Conservation (phyloP, 1,139 yeast species). For the Suhomyces coccinellae region DNA sequence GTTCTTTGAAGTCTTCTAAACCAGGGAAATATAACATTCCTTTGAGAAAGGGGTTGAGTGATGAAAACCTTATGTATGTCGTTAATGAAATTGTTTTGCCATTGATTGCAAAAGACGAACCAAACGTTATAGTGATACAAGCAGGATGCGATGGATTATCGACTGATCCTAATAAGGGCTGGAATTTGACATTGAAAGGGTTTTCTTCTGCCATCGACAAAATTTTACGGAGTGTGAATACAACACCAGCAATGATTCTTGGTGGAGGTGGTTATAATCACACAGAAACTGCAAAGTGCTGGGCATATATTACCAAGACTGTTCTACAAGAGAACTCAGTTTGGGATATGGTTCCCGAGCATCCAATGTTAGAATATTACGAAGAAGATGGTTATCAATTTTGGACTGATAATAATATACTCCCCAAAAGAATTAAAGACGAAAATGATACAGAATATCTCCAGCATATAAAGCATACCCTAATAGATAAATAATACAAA, state of each 20-base stretch:
- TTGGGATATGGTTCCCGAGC: slow-evolving; percentile 55
- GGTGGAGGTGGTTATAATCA: slow-evolving; percentile 84
- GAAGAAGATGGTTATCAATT: slow-evolving; percentile 50
- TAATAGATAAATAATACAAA: neutral
- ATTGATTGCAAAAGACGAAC: slow-evolving; percentile 34
- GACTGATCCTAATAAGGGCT: slow-evolving; percentile 57
- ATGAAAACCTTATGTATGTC: slow-evolving; percentile 39
- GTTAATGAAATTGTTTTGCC: slow-evolving; percentile 47
- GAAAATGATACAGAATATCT: slow-evolving; percentile 34
- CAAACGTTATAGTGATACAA: slow-evolving; percentile 61
- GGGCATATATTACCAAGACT: slow-evolving; percentile 56
- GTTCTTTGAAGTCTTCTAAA: slow-evolving; percentile 33
- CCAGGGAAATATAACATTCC: slow-evolving; percentile 57
- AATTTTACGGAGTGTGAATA: slow-evolving; percentile 28
- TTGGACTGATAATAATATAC: slow-evolving; percentile 40
- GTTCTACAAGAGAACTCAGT: slow-evolving; percentile 19
- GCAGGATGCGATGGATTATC: slow-evolving; percentile 73
- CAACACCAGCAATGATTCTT: slow-evolving; percentile 45
- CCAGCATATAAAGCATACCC: slow-evolving; percentile 13
- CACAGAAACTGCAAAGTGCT: slow-evolving; percentile 62
- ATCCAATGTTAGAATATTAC: slow-evolving; percentile 44
- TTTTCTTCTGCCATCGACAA: slow-evolving; percentile 37
- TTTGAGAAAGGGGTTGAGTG: slow-evolving; percentile 55
- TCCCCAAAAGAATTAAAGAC: slow-evolving; percentile 38
- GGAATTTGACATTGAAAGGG: slow-evolving; percentile 66